phyloP scores from a whole-genome alignment of 345 rosid species.

The Pistacia vera region DNA sequence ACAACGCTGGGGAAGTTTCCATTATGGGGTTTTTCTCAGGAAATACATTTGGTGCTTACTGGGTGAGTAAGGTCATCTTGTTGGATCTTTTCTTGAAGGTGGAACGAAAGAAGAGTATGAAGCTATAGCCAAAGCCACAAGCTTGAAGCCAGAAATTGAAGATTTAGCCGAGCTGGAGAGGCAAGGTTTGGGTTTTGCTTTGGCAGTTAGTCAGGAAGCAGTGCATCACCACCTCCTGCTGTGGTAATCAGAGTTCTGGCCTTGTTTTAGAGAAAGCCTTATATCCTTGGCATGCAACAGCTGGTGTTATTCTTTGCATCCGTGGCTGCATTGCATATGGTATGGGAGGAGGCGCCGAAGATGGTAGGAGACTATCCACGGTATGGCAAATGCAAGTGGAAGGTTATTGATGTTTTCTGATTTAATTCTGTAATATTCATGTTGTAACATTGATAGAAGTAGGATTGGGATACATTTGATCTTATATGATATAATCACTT shows the following conservation, averaged over 20 bases:
- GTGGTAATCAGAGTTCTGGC: constrained; percentile 29
- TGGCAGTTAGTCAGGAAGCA: constrained; percentile 46
- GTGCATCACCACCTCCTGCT: constrained; percentile 29
- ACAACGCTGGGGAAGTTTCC: constrained; percentile 80
- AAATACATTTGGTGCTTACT: constrained; percentile 76
- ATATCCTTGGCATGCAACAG: constrained; percentile 68
- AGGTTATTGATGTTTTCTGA: background rate
- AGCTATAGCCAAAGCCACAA: constrained; percentile 74
- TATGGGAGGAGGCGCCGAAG: constrained; percentile 84
- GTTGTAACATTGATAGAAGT: constrained; percentile 39
- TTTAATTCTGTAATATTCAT: constrained; percentile 19
- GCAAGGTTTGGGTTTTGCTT: constrained; percentile 70
- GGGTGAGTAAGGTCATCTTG: constrained; percentile 79
- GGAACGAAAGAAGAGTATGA: constrained; percentile 92
- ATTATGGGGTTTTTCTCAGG: constrained; percentile 84
- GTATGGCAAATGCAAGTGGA: background rate
- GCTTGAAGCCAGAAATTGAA: constrained; percentile 55
- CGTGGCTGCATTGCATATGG: constrained; percentile 85
- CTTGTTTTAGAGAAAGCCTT: constrained; percentile 53
- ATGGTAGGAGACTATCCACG: constrained; percentile 48
- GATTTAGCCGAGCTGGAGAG: constrained; percentile 60
- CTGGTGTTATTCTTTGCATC: constrained; percentile 73
- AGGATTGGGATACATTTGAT: constrained; percentile 19
- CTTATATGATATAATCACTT: background rate
- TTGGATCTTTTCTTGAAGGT: constrained; percentile 94